Conservation (phyloP, 2,329 filamentous ascomycete species). For the Colletotrichum liriopes region DNA sequence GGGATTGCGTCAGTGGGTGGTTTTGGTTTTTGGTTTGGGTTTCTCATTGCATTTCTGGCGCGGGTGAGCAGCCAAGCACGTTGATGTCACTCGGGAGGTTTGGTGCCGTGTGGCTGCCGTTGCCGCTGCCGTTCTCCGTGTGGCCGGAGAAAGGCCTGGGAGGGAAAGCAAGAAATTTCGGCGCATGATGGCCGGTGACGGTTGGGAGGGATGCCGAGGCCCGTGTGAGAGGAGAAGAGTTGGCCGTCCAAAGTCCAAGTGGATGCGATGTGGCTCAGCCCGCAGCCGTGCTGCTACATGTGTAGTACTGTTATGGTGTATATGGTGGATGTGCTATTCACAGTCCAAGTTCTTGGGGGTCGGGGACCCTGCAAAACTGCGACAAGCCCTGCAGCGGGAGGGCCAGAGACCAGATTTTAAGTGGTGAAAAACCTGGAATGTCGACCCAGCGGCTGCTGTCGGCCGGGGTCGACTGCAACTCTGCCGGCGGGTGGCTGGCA, state of each 20-base stretch:
- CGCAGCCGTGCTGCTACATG: neutral
- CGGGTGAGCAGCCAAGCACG: conserved; percentile 19
- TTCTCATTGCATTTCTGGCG: neutral
- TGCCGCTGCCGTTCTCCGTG: conserved; percentile 20
- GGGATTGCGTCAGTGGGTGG: conserved; percentile 33
- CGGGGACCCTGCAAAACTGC: conserved; percentile 20
- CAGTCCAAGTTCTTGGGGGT: neutral
- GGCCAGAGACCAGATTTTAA: conserved; percentile 22
- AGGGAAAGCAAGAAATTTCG: conserved; percentile 7
- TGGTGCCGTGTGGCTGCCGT: conserved; percentile 29
- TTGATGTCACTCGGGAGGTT: conserved; percentile 36
- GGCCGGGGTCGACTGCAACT: conserved; percentile 37
- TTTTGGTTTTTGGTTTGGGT: conserved; percentile 13
- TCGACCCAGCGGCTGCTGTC: conserved; percentile 19
- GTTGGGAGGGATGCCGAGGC: conserved; percentile 10
- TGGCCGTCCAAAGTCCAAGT: neutral
- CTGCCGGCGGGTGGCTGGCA: conserved; percentile 30
- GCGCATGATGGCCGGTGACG: conserved; percentile 14
- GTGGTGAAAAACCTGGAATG: conserved; percentile 36
- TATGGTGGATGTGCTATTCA: neutral
- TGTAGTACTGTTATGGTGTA: neutral
- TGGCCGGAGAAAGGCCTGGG: conserved; percentile 1
- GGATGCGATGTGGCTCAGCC: conserved; percentile 24
- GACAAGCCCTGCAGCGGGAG: conserved; percentile 35
- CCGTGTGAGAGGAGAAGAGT: neutral